Conservation (phyloP, 768 basidiomycete species). For the Russula ochroleuca region DNA sequence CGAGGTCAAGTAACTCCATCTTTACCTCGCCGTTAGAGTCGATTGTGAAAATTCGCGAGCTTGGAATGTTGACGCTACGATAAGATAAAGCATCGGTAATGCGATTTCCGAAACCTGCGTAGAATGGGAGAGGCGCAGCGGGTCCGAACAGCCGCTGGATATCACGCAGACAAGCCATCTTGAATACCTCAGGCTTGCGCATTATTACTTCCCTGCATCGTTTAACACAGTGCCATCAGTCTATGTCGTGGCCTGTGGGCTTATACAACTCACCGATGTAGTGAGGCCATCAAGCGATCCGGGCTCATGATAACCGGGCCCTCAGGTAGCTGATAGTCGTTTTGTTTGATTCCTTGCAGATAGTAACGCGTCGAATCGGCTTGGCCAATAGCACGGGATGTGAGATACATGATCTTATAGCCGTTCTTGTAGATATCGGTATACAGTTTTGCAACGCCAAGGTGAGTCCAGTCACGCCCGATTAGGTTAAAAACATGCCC, state of each 20-base stretch:
- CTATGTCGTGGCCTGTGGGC: slow-evolving; percentile 28
- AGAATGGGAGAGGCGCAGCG: slow-evolving; percentile 72
- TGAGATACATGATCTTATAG: slow-evolving; percentile 97
- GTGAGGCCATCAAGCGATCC: slow-evolving; percentile 86
- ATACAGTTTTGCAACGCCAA: slow-evolving; percentile 95
- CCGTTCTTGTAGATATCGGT: slow-evolving; percentile 94
- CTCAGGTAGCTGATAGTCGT: slow-evolving; percentile 93
- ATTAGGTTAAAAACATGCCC: slow-evolving; percentile 98
- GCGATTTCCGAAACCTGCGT: slow-evolving; percentile 96
- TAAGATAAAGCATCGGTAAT: slow-evolving; percentile 99
- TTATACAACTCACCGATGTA: slow-evolving; percentile 67
- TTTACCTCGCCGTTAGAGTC: slow-evolving; percentile 94
- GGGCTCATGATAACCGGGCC: slow-evolving; percentile 99
- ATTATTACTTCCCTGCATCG: slow-evolving; percentile 86
- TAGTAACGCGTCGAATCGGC: slow-evolving; percentile 96
- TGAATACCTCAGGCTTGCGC: slow-evolving; percentile 99
- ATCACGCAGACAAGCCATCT: slow-evolving; percentile 97
- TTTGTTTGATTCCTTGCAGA: slow-evolving; percentile 90
- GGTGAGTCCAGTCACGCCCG: slow-evolving; percentile 96
- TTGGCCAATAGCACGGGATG: slow-evolving; percentile 95
- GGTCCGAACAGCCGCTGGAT: slow-evolving; percentile 88
- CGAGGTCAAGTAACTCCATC: slow-evolving; percentile 93
- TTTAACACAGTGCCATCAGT: not conserved
- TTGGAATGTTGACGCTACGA: slow-evolving; percentile 90
- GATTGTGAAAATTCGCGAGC: slow-evolving; percentile 94